Evolutionary conservation across 305 asterid species (phyloP), one percentile per base, ranked within the genome.

Genomic region (Fraxinus greggii): DNA sequence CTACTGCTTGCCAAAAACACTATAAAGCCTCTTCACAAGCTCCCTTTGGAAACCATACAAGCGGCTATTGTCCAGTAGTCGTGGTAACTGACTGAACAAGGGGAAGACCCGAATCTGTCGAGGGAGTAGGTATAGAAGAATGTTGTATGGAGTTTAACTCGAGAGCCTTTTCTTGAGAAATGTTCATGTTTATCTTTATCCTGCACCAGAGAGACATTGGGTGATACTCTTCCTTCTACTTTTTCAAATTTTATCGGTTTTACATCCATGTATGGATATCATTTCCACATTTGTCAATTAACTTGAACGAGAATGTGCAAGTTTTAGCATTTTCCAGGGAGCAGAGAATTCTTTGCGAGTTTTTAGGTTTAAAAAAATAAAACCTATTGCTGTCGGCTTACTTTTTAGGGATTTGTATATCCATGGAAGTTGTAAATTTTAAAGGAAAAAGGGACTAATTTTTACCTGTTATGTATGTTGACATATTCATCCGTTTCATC

Each of bases 401-500:
- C 33, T 8, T 10, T 28, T 7, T 67, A 13, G 74, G 35, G 35
- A 10, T 8, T 67, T 26, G 35, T 3, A 67, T 10, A 28, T 28
- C 4, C 3, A 26, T 3, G 21, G 35, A 13, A 28, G 21, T 67
- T 1, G 74, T 12, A 28, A 28, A 29, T 67, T 29, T 26, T 28
- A 67, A 28, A 13, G n/a, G 38, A 12, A 29, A 67, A 65, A 67
- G 5, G 3, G 23, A 28, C 9, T 28, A 67, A 29, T 26, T 26
- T 28, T 87, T 85, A 96, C 99, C 95, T 92, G 90, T 96, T 96
- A 90, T 96, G 99, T 85, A 96, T 96, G 92, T 96, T 94, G 69
- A 96, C 99, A 35, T 96, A 96, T 85, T 96, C 98, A 56, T 96
- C 99, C 4, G 98, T 96, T 87, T 96, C 99, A 72, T 96, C 99